phyloP scores from a whole-genome alignment of 176 grass and related monocot genomes.

The Aechmea fasciata region DNA sequence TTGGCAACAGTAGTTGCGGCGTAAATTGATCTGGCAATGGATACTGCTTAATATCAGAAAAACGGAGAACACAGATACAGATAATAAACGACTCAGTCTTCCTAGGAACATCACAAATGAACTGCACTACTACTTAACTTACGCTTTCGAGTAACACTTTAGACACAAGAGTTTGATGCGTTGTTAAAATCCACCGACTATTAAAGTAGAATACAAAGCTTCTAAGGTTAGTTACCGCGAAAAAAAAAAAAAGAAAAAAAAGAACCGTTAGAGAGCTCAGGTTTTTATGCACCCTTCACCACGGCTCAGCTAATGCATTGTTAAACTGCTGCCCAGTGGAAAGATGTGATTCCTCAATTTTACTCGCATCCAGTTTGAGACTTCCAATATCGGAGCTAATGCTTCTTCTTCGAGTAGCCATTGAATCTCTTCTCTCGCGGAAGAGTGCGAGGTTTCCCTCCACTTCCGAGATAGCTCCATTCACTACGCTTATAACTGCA shows the following conservation, averaged over 20 bases:
- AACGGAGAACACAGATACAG: too few species aligned
- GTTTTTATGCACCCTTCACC: background rate
- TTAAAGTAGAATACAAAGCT: background rate
- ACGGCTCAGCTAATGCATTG: slow-evolving; percentile 7
- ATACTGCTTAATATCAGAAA: too few species aligned
- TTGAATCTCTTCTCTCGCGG: slow-evolving; percentile 13
- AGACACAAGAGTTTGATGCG: too few species aligned
- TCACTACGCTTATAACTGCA: slow-evolving; percentile 17
- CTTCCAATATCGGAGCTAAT: slow-evolving; percentile 12
- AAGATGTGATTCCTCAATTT: background rate
- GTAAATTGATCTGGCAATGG: too few species aligned
- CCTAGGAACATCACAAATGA: too few species aligned
- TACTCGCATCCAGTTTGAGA: slow-evolving; percentile 2
- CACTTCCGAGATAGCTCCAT: slow-evolving; percentile 28
- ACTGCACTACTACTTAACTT: too few species aligned
- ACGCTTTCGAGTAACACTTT: too few species aligned
- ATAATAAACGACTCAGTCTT: too few species aligned
- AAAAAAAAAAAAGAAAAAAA: background rate
- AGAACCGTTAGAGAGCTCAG: background rate
- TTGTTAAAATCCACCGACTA: background rate
- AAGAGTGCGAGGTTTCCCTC: slow-evolving; percentile 31
- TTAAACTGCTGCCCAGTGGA: slow-evolving; percentile 8
- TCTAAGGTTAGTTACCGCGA: background rate
- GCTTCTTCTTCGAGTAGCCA: slow-evolving; percentile 10
- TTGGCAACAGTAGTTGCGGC: too few species aligned